These are phyloP conservation scores for Domatiomyces catenatus DNA, from an alignment of 2,329 filamentous ascomycete genomes.

Conservation along the genomic window DNA sequence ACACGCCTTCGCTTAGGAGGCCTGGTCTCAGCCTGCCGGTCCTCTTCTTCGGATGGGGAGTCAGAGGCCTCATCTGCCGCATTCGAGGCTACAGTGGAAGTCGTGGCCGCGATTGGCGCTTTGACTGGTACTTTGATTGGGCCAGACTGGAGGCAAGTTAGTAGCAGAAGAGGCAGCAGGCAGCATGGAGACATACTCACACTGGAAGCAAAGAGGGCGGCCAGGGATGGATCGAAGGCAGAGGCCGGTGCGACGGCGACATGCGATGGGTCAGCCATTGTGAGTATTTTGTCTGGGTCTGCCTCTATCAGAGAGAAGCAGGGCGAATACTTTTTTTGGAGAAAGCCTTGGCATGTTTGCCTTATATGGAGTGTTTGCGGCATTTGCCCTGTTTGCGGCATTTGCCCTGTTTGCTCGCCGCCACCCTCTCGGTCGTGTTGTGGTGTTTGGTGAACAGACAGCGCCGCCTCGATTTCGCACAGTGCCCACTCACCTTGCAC, in stretches of 20 bases:
- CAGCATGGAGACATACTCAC: slow-evolving; percentile 34
- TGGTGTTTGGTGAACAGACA: not conserved
- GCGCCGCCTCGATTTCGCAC: not conserved
- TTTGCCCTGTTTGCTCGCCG: not conserved
- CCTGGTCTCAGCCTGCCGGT: slow-evolving; percentile 1
- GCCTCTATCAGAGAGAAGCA: not conserved
- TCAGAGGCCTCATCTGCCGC: not conserved
- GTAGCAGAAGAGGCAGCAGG: not conserved
- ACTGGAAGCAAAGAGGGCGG: slow-evolving; percentile 57
- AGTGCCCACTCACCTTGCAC: not conserved
- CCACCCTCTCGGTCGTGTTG: not conserved
- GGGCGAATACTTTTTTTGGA: not conserved
- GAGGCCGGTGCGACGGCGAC: not conserved
- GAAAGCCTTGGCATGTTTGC: not conserved
- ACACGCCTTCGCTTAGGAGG: slow-evolving; percentile 24
- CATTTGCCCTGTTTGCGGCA: not conserved
- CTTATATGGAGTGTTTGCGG: not conserved
- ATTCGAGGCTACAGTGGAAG: not conserved
- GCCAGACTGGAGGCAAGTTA: slow-evolving; percentile 17
- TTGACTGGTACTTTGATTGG: slow-evolving; percentile 23
- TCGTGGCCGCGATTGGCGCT: slow-evolving; percentile 21
- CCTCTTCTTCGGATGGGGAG: not conserved
- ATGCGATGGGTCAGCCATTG: not conserved
- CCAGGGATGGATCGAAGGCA: slow-evolving; percentile 49
- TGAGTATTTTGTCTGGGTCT: not conserved